Evolutionary conservation across 495 filamentous ascomycete genomes (phyloP), one percentile per base, ranked within the genome.

Genomic region (Gamarada debralockiae): DNA sequence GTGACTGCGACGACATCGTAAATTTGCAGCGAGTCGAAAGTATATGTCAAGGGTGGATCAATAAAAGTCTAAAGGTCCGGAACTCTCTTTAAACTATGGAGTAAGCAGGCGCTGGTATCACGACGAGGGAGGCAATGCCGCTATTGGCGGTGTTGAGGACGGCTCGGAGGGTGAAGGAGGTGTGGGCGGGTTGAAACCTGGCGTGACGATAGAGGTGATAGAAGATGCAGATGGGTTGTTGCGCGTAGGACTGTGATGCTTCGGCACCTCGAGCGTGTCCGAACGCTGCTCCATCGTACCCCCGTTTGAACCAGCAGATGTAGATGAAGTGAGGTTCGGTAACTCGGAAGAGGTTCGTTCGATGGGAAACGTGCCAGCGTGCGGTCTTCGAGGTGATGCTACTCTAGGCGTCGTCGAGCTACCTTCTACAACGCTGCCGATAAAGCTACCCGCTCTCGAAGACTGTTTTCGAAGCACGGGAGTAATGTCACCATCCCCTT

Each of bases 191-290:
- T 34, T 34, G 8, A n/a, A 34, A n/a, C 8, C 8, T 34, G 31
- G 31, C n/a, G 31, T 8, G 59, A 74, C 92, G 89, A 59, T 55
- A 61, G 24, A 48, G 59, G 8, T 42, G 39, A 20, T 24, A 10
- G 57, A 41, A 3, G 57, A 52, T 18, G 47, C 13, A 13, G 63
- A 20, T 31, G 50, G 34, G 18, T 27, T 51, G 21, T 38, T 40
- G 31, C 57, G 51, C 31, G 55, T 34, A 41, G 48, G 40, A 51
- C 18, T 45, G 7, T 45, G 56, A 39, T 56, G 52, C 6, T 67
- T n/a, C n/a, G n/a, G n/a, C n/a, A n/a, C 65, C 25, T 63, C 55
- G 12, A 70, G 65, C 2, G 65, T 70, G 25, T 65, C 61, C 0
- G 62, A 60, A n/a, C n/a, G n/a, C n/a, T n/a, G n/a, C n/a, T n/a